Evolutionary conservation across 441 rosid genomes (phyloP).

Genomic region (Gossypium armourianum): DNA sequence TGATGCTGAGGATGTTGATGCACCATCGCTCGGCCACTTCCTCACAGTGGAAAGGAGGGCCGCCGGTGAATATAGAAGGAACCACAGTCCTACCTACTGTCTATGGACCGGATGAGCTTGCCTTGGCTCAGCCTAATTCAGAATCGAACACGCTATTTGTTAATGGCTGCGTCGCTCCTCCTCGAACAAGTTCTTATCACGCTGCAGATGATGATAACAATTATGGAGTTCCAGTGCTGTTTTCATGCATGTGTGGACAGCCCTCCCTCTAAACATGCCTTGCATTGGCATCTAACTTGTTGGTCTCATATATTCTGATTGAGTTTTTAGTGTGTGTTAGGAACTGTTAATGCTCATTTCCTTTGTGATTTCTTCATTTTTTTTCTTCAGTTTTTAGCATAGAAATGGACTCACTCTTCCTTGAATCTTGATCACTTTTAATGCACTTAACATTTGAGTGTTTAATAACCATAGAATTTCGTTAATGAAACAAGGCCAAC

Average conservation of each 20-base stretch:
- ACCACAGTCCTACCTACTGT: not conserved
- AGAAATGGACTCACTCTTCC: not conserved
- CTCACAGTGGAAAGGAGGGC: conserved; percentile 48
- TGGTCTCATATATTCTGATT: conserved; percentile 5
- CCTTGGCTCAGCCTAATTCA: conserved; percentile 17
- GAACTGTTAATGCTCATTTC: not conserved
- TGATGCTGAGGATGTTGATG: conserved; percentile 23
- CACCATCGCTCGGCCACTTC: conserved; percentile 42
- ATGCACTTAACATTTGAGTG: not conserved
- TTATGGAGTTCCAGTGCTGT: conserved; percentile 22
- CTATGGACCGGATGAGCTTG: conserved; percentile 26
- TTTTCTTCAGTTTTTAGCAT: not conserved
- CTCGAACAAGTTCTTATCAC: conserved; percentile 15
- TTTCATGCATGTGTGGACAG: conserved; percentile 35
- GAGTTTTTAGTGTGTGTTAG: not conserved
- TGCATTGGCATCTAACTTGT: not conserved
- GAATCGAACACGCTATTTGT: conserved; percentile 32
- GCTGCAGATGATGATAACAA: not conserved
- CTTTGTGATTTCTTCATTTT: not conserved
- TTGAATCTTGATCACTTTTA: not conserved
- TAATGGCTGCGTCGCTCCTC: conserved; percentile 42
- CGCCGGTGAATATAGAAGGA: conserved; percentile 25
- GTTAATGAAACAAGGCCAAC: not conserved
- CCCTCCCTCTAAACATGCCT: conserved; percentile 6
- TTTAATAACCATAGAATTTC: not conserved